phyloP scores from a whole-genome alignment of 169 alveolate genomes.

The Plasmodium vinckei region DNA sequence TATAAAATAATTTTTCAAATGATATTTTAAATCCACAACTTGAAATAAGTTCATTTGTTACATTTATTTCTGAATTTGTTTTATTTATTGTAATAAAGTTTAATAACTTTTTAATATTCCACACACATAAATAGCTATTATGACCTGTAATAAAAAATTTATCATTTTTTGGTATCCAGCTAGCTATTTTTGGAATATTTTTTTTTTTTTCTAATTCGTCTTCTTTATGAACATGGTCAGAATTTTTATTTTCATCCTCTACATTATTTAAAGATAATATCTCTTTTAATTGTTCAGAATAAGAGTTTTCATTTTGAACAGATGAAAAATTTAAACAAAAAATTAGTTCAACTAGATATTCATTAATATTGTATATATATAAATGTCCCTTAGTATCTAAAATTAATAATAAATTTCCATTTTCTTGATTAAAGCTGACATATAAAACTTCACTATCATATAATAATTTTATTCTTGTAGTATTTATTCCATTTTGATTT shows the following conservation, averaged over 20 bases:
- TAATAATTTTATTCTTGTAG: constrained; percentile 61
- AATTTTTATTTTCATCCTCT: too few species aligned
- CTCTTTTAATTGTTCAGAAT: neutral
- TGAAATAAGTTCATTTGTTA: constrained; percentile 30
- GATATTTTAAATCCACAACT: constrained; percentile 41
- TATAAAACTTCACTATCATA: constrained; percentile 65
- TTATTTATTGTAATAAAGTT: constrained; percentile 30
- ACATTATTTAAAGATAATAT: neutral
- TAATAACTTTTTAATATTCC: constrained; percentile 41
- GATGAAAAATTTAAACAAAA: constrained; percentile 62
- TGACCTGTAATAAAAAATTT: constrained; percentile 70
- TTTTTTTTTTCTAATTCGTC: constrained; percentile 15
- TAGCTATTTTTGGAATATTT: constrained; percentile 51
- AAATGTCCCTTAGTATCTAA: constrained; percentile 65
- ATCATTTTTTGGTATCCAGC: constrained; percentile 75
- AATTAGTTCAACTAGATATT: constrained; percentile 33
- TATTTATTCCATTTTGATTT: constrained; percentile 67
- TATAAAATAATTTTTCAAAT: constrained; percentile 19
- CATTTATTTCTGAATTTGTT: constrained; percentile 34
- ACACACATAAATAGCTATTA: constrained; percentile 52
- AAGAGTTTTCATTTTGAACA: constrained; percentile 7
- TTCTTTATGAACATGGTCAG: neutral
- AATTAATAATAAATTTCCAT: constrained; percentile 54
- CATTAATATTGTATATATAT: constrained; percentile 70
- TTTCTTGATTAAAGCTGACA: constrained; percentile 54